phyloP scores from a whole-genome alignment of 257 asterid genomes.

The Scutellaria barbata region DNA sequence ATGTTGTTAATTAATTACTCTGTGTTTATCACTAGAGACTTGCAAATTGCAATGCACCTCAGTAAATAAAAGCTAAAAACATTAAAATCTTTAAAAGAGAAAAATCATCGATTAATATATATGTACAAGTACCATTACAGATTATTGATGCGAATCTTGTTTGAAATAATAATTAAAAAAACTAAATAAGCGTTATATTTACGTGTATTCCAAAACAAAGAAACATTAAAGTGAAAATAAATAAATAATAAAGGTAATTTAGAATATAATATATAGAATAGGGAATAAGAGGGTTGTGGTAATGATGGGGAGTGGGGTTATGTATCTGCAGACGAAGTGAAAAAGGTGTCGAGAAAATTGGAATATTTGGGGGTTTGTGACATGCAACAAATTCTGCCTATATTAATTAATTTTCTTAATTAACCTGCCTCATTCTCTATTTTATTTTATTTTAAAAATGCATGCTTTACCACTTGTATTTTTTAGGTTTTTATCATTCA shows the following conservation, averaged over 20 bases:
- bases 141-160: no score
- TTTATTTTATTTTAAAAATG: neutral
- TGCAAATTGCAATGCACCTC: no score
- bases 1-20: neutral
- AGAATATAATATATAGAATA: slow-evolving; percentile 14
- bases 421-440: neutral
- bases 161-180: no score
- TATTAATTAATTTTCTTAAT: neutral
- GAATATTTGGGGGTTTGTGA: slow-evolving; percentile 61
- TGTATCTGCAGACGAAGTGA: slow-evolving; percentile 30
- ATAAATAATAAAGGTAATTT: neutral
- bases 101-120: no score
- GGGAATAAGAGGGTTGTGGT: slow-evolving; percentile 41
- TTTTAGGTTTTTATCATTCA: no score
- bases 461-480: neutral
- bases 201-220: no score
- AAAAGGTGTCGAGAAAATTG: slow-evolving; percentile 33
- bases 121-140: no score
- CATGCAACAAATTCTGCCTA: slow-evolving; percentile 47
- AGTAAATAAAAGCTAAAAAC: no score
- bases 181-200: no score
- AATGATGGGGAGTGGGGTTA: slow-evolving; percentile 55
- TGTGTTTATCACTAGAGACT: no score
- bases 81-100: no score
- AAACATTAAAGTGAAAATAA: neutral